phyloP scores from a whole-genome alignment of 2,329 filamentous ascomycete genomes.

The Gaeumannomyces tritici region DNA sequence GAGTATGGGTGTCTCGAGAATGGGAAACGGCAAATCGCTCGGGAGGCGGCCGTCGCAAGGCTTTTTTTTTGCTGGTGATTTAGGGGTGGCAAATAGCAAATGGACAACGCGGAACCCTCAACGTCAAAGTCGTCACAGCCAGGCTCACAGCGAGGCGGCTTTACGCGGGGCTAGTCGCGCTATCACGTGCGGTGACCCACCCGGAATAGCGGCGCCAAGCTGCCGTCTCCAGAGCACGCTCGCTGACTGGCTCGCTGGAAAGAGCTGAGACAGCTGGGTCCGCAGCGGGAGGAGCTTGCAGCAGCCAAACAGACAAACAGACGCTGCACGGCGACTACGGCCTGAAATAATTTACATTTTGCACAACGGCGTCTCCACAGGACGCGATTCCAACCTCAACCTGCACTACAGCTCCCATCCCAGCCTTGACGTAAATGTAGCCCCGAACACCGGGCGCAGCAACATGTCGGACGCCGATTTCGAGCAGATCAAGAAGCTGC shows the following conservation, averaged over 20 bases:
- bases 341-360: neutral
- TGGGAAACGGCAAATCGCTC: no score
- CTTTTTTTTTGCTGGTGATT: neutral
- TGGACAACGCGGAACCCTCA: neutral
- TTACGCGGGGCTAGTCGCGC: neutral
- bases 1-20: neutral
- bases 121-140: no score
- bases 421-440: slow-evolving; percentile 7
- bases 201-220: neutral
- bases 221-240: neutral
- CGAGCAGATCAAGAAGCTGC: slow-evolving; percentile 76
- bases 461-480: slow-evolving; percentile 74
- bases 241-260: neutral
- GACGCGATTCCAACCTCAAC: neutral
- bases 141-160: no score
- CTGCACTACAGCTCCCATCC: neutral
- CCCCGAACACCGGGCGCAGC: slow-evolving; percentile 7
- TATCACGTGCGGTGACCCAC: neutral
- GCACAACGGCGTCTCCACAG: neutral
- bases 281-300: neutral
- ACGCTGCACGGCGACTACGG: no score
- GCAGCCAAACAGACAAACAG: neutral
- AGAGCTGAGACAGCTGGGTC: neutral
- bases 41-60: no score
- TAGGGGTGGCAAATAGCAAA: neutral